phyloP scores from a whole-genome alignment of 352 stramenopile species.

The Pythium volutum region DNA sequence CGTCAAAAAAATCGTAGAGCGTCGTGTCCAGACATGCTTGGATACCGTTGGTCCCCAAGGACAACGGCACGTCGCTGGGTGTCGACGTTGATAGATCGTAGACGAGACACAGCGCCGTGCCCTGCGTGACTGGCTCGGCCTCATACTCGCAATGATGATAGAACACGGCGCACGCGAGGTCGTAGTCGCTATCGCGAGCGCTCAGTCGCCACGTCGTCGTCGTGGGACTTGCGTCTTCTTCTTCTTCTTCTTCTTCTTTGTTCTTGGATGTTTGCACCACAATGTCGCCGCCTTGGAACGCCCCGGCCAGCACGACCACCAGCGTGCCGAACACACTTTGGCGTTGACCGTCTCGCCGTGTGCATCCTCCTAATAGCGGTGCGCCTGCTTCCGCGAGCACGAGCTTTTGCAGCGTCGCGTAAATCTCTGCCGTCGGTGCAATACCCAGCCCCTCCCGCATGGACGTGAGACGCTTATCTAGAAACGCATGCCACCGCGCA shows the following conservation, averaged over 20 bases:
- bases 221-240: too few relatives aligned
- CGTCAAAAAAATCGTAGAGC: not conserved
- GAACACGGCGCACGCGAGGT: constrained; percentile 5
- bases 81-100: not conserved
- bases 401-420: not conserved
- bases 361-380: not conserved
- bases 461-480: not conserved
- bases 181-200: not conserved
- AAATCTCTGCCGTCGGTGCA: not conserved
- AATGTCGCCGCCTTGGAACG: constrained; percentile 8
- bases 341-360: not conserved
- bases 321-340: not conserved
- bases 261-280: not conserved
- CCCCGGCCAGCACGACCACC: not conserved
- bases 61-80: not conserved
- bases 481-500: not conserved
- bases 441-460: not conserved
- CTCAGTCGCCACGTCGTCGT: too few relatives aligned
- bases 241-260: not conserved
- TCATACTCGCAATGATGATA: not conserved
- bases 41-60: not conserved
- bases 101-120: not conserved
- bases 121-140: not conserved
- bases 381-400: not conserved
- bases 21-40: not conserved